Conservation (phyloP, 176 grass and related monocot species). For the Oryza coarctata region DNA sequence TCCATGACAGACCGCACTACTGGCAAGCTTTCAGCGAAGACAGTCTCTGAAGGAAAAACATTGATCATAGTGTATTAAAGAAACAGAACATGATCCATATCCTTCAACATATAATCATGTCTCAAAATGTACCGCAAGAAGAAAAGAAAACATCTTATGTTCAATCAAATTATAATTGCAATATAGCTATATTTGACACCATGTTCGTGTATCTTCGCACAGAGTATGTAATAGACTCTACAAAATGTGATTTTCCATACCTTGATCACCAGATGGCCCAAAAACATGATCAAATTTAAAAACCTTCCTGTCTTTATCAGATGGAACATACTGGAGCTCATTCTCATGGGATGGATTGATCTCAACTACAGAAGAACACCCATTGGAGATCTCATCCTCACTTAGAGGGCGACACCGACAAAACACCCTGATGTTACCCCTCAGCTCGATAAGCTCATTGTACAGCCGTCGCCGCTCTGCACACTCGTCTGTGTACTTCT, state of each 20-base stretch:
- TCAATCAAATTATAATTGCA: neutral
- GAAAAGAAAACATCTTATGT: neutral
- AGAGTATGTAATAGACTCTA: neutral
- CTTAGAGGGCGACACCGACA: slow-evolving; percentile 77
- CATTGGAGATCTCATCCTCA: slow-evolving; percentile 61
- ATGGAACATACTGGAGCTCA: slow-evolving; percentile 59
- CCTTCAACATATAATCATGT: neutral
- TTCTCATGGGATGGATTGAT: slow-evolving; percentile 57
- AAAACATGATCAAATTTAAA: slow-evolving; percentile 92
- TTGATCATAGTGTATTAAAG: slow-evolving; percentile 1
- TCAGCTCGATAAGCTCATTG: slow-evolving; percentile 85
- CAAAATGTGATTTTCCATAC: slow-evolving; percentile 26
- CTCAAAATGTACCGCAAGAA: neutral
- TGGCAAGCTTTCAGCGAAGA: slow-evolving; percentile 73
- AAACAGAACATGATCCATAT: slow-evolving; percentile 21
- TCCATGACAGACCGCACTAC: slow-evolving; percentile 84
- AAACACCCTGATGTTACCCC: slow-evolving; percentile 93
- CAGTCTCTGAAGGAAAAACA: slow-evolving; percentile 51
- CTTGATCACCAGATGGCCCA: slow-evolving; percentile 66
- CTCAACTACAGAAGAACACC: slow-evolving; percentile 58
- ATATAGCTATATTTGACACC: neutral
- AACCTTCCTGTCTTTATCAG: slow-evolving; percentile 60
- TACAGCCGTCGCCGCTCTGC: slow-evolving; percentile 58
- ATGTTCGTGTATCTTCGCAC: neutral
- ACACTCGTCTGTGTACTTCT: slow-evolving; percentile 65